These are phyloP conservation scores for Trichosporon ovoides DNA, from an alignment of 1,284 basidiomycete genomes.

Conservation along the genomic window DNA sequence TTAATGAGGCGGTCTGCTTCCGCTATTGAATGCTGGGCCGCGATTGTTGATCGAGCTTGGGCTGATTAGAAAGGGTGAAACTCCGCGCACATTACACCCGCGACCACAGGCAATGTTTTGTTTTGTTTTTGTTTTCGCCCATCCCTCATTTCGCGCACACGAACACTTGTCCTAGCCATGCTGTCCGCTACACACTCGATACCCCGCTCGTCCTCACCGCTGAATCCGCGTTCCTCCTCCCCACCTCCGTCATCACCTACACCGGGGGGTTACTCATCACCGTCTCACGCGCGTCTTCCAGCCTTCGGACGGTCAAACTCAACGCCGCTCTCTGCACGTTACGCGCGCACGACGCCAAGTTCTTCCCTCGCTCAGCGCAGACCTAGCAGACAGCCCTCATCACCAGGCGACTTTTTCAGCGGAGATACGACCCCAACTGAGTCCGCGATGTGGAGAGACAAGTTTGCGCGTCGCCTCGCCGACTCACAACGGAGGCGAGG, in stretches of 20 bases:
- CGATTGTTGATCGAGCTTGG: neutral
- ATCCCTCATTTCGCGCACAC: neutral
- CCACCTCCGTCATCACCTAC: conserved; percentile 26
- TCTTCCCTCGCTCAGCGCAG: conserved; percentile 2
- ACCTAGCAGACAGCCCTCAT: neutral
- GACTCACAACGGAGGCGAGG: conserved; percentile 30
- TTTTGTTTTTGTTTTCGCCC: conserved; percentile 3
- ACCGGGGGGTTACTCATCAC: conserved; percentile 9
- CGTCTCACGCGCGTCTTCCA: conserved; percentile 7
- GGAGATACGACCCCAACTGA: conserved; percentile 37
- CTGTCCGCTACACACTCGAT: conserved; percentile 14
- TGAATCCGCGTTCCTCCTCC: conserved; percentile 34
- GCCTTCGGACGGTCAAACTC: neutral
- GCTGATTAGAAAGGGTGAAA: neutral
- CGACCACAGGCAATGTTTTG: neutral
- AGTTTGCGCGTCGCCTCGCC: conserved; percentile 30
- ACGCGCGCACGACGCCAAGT: conserved; percentile 10
- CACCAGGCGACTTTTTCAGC: conserved; percentile 27
- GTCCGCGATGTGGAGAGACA: conserved; percentile 38
- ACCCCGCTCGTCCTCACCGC: conserved; percentile 31
- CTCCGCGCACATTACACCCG: neutral
- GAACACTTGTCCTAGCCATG: conserved; percentile 8
- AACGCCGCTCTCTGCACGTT: conserved; percentile 17
- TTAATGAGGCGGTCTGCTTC: conserved; percentile 6
- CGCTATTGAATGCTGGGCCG: neutral